phyloP scores from a whole-genome alignment of 140 eudicot genomes.

The Bidens hawaiensis region DNA sequence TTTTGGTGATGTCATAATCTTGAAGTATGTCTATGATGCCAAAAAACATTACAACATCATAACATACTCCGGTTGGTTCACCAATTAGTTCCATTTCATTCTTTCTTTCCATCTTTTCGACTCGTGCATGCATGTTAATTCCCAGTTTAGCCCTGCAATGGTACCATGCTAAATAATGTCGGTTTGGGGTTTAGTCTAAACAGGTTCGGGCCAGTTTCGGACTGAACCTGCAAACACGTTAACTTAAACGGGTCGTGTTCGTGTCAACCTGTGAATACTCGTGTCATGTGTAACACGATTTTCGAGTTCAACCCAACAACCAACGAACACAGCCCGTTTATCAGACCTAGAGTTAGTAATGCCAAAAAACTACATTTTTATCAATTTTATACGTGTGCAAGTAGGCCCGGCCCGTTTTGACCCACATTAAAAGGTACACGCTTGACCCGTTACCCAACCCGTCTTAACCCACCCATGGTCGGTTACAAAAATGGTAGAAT shows the following conservation, averaged over 20 bases:
- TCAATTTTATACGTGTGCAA: neutral
- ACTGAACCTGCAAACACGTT: too few species aligned
- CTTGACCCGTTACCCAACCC: neutral
- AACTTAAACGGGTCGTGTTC: too few species aligned
- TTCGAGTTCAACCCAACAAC: too few species aligned
- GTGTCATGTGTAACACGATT: neutral
- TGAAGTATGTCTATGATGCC: slow-evolving; percentile 94
- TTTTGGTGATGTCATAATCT: slow-evolving; percentile 94
- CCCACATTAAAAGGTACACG: too few species aligned
- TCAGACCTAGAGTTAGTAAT: too few species aligned
- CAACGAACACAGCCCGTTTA: too few species aligned
- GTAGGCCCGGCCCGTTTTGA: neutral
- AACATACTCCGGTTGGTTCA: slow-evolving; percentile 82
- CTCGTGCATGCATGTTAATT: slow-evolving; percentile 77
- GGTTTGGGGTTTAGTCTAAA: too few species aligned
- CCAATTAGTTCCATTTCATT: slow-evolving; percentile 59
- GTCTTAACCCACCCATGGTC: neutral
- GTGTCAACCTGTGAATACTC: too few species aligned
- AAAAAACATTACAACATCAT: slow-evolving; percentile 83
- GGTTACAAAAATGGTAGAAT: slow-evolving; percentile 1
- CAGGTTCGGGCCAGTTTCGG: too few species aligned
- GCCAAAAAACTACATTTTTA: neutral
- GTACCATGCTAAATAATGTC: neutral
- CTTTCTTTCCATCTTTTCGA: slow-evolving; percentile 62
- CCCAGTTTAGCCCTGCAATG: slow-evolving; percentile 67